These are phyloP conservation scores for Malassezia obtusa DNA, from an alignment of 1,284 basidiomycete species.

Conservation along the genomic window DNA sequence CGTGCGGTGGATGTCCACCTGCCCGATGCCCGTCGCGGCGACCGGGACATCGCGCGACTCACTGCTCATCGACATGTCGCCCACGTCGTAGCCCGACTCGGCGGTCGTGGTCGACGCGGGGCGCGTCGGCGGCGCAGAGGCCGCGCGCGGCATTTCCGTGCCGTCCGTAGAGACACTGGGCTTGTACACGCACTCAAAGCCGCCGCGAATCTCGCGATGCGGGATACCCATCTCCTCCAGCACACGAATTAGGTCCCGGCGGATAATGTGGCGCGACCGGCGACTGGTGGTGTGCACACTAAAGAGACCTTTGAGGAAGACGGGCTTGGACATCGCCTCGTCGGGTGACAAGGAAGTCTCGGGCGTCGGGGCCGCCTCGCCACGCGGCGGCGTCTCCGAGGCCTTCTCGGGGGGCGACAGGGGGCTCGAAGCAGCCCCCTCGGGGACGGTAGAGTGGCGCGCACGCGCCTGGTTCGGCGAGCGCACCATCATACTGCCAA, in stretches of 20 bases:
- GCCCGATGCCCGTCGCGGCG: slow-evolving; percentile 13
- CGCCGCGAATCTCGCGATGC: slow-evolving; percentile 76
- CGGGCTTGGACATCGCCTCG: slow-evolving; percentile 32
- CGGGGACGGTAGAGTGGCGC: no score
- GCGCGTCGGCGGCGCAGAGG: neutral
- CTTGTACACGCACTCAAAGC: slow-evolving; percentile 90
- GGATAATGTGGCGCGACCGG: slow-evolving; percentile 69
- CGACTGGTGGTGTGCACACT: slow-evolving; percentile 85
- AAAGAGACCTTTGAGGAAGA: slow-evolving; percentile 50
- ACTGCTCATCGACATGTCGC: neutral
- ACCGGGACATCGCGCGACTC: neutral
- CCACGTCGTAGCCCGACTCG: neutral
- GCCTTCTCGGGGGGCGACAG: slow-evolving; percentile 18
- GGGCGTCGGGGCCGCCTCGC: slow-evolving; percentile 15
- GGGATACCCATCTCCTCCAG: slow-evolving; percentile 88
- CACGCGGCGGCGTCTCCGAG: slow-evolving; percentile 12
- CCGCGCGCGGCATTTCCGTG: neutral
- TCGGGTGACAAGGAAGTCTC: slow-evolving; percentile 15
- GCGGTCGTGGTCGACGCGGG: neutral
- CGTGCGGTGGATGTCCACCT: slow-evolving; percentile 4
- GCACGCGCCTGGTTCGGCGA: slow-evolving; percentile 21
- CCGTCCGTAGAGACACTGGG: slow-evolving; percentile 39
- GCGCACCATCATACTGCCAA: slow-evolving; percentile 35
- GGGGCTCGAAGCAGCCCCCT: neutral
- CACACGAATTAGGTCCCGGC: slow-evolving; percentile 72